Evolutionary conservation across 176 grass and related monocot genomes (phyloP).

Genomic region (Ampelocalamus luodianensis): DNA sequence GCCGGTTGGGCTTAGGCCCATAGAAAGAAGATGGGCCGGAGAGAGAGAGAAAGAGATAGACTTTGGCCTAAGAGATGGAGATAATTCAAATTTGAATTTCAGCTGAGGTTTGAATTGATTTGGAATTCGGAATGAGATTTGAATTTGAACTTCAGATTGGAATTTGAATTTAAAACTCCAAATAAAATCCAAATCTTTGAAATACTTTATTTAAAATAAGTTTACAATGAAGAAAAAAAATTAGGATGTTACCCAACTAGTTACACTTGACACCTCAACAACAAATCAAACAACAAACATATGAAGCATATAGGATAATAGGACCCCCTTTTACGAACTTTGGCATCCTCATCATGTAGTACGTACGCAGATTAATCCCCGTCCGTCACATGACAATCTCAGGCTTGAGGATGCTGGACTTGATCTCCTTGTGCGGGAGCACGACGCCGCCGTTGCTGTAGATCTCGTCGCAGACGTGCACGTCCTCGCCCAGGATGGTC

Average conservation of each 20-base stretch:
- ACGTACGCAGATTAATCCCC: neutral
- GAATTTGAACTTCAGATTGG: no score
- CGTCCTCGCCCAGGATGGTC: conserved; percentile 92
- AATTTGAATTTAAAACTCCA: no score
- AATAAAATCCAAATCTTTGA: no score
- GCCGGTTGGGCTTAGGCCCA: no score
- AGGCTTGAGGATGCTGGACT: conserved; percentile 86
- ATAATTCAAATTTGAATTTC: no score
- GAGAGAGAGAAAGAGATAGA: no score
- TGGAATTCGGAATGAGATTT: no score
- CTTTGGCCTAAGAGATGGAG: no score
- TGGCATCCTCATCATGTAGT: neutral
- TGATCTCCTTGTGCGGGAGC: conserved; percentile 96
- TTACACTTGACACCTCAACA: conserved; percentile 49
- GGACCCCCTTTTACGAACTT: neutral
- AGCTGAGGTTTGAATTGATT: no score
- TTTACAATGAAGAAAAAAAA: no score
- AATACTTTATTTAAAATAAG: no score
- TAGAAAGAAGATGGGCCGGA: no score
- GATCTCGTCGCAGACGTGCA: conserved; percentile 88
- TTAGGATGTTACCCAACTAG: neutral
- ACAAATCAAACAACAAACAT: conserved; percentile 52
- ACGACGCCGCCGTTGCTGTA: conserved; percentile 94
- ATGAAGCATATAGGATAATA: conserved; percentile 28
- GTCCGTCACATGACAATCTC: conserved; percentile 81